Evolutionary conservation across 164 flowering plant genomes (phyloP), one percentile per base, ranked within the genome.

Genomic region (Annona cherimola): DNA sequence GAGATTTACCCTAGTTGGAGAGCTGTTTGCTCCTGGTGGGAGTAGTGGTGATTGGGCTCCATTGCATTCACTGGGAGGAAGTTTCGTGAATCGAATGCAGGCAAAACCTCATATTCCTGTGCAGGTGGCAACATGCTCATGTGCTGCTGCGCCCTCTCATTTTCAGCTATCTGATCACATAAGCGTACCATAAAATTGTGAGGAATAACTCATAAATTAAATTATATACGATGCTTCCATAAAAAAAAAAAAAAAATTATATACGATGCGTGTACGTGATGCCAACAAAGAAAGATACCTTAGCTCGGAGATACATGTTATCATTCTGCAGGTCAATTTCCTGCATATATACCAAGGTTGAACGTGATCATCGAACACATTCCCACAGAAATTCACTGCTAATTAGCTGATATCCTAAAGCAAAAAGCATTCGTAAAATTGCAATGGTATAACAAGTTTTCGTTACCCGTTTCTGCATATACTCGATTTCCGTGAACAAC

Each of bases 391-490:
- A 26, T 26, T 26, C 35, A 26, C 35, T 26, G 35, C 35, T 26
- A 26, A 26, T 3, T 1, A 8, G 14, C 57, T 16, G 14, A 50
- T 50, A 16, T 8, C 14, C 3, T 50, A 50, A 50, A 9, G 57
- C 35, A 0, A 26, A 26, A 26, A 5, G 11, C 11, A 46, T 46
- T 5, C 54, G 11, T 46, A 11, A 26, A 26, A 26, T 26, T 26
- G 35, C 57, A 50, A 50, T 2, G 44, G 41, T 43, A 40, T 3
- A 6, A 43, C 2, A 5, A 18, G n/a, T 20, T 14, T 3, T 42
- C 67, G 54, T 74, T 87, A 93, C 97, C 94, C 91, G 82, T 75
- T 89, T 92, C 78, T 90, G 98, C 97, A 94, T 90, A 76, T 84
- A 88, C 80, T 94, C 90, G 59, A 92, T 87, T 71, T 94, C 97